Percentiles rank a stretch among this genome's conserved stretches.
Conservation (phyloP, 1,284 basidiomycete genomes). For the Tetrapyrgos nigripes region DNA sequence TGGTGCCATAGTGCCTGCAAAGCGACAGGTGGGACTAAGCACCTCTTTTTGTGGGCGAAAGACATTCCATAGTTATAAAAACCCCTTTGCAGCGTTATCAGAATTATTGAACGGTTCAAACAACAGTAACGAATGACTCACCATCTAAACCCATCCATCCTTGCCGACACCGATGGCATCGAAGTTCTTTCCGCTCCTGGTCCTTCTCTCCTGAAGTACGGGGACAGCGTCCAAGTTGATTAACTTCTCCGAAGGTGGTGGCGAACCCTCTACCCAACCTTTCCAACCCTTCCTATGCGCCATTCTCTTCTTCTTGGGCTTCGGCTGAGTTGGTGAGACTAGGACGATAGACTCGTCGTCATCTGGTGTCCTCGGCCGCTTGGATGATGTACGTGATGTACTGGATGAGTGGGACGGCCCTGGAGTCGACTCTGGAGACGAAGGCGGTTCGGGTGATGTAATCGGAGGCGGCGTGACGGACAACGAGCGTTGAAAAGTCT, state of each 20-base stretch:
- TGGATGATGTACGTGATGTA: constrained; percentile 78
- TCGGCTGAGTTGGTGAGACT: constrained; percentile 29
- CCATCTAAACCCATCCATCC: constrained; percentile 55
- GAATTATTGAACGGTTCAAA: constrained; percentile 33
- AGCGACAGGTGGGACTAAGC: not conserved
- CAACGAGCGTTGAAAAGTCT: constrained; percentile 66
- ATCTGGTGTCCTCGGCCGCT: constrained; percentile 73
- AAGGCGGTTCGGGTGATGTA: constrained; percentile 60
- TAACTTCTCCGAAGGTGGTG: constrained; percentile 77
- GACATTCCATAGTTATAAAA: not conserved
- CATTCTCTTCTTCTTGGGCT: constrained; percentile 67
- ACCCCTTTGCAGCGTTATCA: constrained; percentile 35
- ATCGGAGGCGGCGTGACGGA: constrained; percentile 77
- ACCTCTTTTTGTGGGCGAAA: constrained; percentile 7
- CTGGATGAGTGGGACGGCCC: constrained; percentile 74
- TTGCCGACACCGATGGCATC: constrained; percentile 69
- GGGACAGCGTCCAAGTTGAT: constrained; percentile 78
- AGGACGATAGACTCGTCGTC: constrained; percentile 36
- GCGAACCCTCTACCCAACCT: constrained; percentile 84
- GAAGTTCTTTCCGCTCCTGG: constrained; percentile 81
- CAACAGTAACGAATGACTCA: constrained; percentile 25
- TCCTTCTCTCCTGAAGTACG: constrained; percentile 66
- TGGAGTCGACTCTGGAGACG: constrained; percentile 72
- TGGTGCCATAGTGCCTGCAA: constrained; percentile 4
- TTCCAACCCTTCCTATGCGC: constrained; percentile 84